These are phyloP conservation scores for Aspergillus japonicus DNA, from an alignment of 2,329 filamentous ascomycete species.

Conservation along the genomic window DNA sequence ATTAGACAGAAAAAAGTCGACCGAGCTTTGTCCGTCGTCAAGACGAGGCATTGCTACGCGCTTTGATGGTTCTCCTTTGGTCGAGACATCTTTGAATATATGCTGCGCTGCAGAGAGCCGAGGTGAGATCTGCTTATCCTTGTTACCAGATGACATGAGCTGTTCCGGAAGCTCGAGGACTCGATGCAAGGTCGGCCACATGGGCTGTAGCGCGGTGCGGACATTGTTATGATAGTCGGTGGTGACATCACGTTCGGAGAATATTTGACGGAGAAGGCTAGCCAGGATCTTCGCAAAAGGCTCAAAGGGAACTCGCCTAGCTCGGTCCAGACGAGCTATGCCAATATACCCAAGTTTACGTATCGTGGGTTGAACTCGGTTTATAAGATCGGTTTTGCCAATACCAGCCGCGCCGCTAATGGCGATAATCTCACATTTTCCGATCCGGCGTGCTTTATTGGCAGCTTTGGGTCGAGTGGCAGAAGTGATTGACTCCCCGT, in stretches of 20 bases:
- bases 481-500: conserved; percentile 32
- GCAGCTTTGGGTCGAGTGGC: conserved; percentile 42
- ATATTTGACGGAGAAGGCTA: conserved; percentile 63
- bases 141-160: conserved; percentile 42
- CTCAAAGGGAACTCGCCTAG: conserved; percentile 60
- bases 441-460: conserved; percentile 51
- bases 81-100: conserved; percentile 30
- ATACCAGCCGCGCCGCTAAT: conserved; percentile 58
- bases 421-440: conserved; percentile 60
- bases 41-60: conserved; percentile 33
- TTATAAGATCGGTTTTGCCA: conserved; percentile 61
- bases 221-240: conserved; percentile 62
- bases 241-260: conserved; percentile 62
- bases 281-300: conserved; percentile 61
- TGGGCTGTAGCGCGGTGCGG: conserved; percentile 54
- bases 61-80: conserved; percentile 32
- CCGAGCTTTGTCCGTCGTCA: conserved; percentile 36
- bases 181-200: conserved; percentile 57
- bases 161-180: conserved; percentile 70
- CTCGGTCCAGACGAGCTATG: conserved; percentile 59
- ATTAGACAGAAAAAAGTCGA: conserved; percentile 41
- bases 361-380: conserved; percentile 57
- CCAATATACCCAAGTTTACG: conserved; percentile 61
- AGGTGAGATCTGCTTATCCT: conserved; percentile 34
- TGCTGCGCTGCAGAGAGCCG: conserved; percentile 29